These are phyloP conservation scores for Coriaria nepalensis DNA, from an alignment of 306 rosid genomes.

Conservation along the genomic window DNA sequence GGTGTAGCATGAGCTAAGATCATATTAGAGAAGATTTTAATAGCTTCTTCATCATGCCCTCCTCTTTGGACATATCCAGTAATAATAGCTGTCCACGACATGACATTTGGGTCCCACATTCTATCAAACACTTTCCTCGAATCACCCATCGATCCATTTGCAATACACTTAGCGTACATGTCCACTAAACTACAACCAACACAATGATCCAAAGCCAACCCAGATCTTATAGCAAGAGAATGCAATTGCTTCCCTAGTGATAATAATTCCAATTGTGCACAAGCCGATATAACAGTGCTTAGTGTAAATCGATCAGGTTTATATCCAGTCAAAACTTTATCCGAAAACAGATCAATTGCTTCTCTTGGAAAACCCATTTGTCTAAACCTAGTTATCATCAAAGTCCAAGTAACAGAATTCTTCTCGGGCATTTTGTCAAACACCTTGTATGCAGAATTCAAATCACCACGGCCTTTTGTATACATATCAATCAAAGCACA, in stretches of 20 bases:
- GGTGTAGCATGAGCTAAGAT: slow-evolving; percentile 28
- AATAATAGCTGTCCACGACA: slow-evolving; percentile 58
- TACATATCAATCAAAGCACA: slow-evolving; percentile 53
- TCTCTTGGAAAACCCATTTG: slow-evolving; percentile 23
- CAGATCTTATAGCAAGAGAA: slow-evolving; percentile 37
- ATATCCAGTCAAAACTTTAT: slow-evolving; percentile 25
- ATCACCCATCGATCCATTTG: slow-evolving; percentile 19
- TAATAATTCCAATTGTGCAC: slow-evolving; percentile 27
- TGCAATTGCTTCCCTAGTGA: slow-evolving; percentile 40
- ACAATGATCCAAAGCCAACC: slow-evolving; percentile 32
- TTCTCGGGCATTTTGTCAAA: slow-evolving; percentile 39
- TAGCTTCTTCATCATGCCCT: slow-evolving; percentile 30
- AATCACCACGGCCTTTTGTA: slow-evolving; percentile 24
- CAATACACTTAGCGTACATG: slow-evolving; percentile 41
- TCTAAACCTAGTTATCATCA: slow-evolving; percentile 48
- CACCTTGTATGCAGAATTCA: slow-evolving; percentile 31
- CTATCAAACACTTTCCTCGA: slow-evolving; percentile 32
- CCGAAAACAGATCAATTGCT: slow-evolving; percentile 27
- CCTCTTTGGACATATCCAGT: slow-evolving; percentile 27
- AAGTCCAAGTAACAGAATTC: slow-evolving; percentile 45
- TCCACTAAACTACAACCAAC: slow-evolving; percentile 46
- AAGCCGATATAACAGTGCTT: slow-evolving; percentile 24
- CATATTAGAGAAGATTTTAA: slow-evolving; percentile 29
- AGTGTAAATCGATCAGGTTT: slow-evolving; percentile 42
- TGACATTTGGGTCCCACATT: slow-evolving; percentile 30